Percentiles rank a stretch among this genome's conserved stretches.
These are phyloP conservation scores for Ceriops zippeliana DNA, from an alignment of 345 rosid genomes.

Conservation along the genomic window DNA sequence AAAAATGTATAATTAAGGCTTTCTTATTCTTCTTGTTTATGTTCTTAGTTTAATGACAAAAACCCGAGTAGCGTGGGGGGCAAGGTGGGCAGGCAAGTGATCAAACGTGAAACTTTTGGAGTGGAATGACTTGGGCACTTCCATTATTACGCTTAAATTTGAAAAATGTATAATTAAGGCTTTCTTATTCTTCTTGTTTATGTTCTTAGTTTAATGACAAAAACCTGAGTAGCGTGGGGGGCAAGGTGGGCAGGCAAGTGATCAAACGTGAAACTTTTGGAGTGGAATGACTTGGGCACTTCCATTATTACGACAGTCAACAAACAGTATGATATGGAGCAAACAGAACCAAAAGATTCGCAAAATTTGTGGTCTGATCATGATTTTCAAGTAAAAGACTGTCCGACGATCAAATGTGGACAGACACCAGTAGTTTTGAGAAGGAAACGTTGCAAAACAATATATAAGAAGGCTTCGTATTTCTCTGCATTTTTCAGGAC, in stretches of 20 bases:
- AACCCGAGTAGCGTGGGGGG: background rate
- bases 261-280: background rate
- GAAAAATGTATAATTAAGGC: too few species aligned
- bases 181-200: too few species aligned
- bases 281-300: too few species aligned
- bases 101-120: background rate
- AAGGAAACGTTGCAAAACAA: background rate
- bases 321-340: too few species aligned
- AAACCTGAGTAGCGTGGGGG: background rate
- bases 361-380: background rate
- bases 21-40: too few species aligned
- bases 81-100: background rate
- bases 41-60: too few species aligned
- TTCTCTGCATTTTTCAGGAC: background rate
- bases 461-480: too few species aligned
- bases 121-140: slow-evolving; percentile 1
- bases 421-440: too few species aligned
- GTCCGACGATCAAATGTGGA: background rate
- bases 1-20: too few species aligned
- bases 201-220: too few species aligned
- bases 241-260: background rate
- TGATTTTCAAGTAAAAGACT: slow-evolving; percentile 1
- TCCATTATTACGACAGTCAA: too few species aligned
- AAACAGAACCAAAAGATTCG: background rate
- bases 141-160: too few species aligned